Conservation (phyloP, 768 basidiomycete genomes). For the Panaeolus cyanescens region DNA sequence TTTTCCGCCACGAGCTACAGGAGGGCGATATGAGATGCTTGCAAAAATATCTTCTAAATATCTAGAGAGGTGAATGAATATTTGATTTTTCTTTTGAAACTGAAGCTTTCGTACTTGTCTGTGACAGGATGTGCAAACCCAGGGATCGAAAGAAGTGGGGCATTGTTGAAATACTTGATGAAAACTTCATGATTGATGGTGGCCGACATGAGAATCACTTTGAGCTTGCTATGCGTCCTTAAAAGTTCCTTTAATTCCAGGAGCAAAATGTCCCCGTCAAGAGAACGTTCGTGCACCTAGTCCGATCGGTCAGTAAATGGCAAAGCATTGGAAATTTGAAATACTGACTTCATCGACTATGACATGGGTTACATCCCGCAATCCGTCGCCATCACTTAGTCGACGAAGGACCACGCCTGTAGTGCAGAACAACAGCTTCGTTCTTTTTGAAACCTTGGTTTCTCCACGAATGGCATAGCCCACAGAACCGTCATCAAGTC, state of each 20-base stretch:
- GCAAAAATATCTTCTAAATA: conserved; percentile 84
- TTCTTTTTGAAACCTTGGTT: conserved; percentile 61
- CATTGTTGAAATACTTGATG: conserved; percentile 76
- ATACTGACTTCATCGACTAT: conserved; percentile 82
- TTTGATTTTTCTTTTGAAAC: background rate
- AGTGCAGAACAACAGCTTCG: conserved; percentile 87
- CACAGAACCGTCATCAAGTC: conserved; percentile 73
- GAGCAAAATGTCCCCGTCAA: conserved; percentile 89
- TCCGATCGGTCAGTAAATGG: background rate
- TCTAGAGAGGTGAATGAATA: conserved; percentile 32
- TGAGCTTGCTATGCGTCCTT: conserved; percentile 61
- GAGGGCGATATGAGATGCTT: conserved; percentile 54
- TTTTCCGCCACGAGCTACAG: conserved; percentile 41
- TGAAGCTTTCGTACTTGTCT: conserved; percentile 58
- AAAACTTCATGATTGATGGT: conserved; percentile 93
- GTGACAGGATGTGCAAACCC: conserved; percentile 79
- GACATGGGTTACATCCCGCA: conserved; percentile 77
- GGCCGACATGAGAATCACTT: conserved; percentile 90
- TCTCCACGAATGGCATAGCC: conserved; percentile 93
- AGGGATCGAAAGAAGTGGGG: conserved; percentile 83
- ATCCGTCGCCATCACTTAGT: conserved; percentile 69
- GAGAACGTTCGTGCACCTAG: conserved; percentile 89
- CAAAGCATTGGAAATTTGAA: background rate
- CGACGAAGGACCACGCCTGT: conserved; percentile 90
- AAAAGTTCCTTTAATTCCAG: conserved; percentile 82